phyloP scores from a whole-genome alignment of 2,329 filamentous ascomycete species.

The Pseudogymnoascus sp. region DNA sequence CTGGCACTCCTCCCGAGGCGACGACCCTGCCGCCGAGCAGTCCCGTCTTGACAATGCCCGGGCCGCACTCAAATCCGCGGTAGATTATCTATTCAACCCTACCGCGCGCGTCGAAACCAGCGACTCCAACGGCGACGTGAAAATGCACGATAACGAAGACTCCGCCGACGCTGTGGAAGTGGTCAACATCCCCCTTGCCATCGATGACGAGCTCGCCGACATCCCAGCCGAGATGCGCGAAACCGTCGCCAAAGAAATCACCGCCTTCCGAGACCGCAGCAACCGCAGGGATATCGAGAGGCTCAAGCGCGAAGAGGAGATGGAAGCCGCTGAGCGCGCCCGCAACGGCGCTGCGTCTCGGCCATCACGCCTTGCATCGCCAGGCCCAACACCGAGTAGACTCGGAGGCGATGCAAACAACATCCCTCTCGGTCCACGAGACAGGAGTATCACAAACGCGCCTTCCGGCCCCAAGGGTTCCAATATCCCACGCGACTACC shows the following conservation, averaged over 20 bases:
- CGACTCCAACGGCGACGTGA: slow-evolving; percentile 58
- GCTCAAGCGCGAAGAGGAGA: slow-evolving; percentile 79
- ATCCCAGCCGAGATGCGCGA: slow-evolving; percentile 95
- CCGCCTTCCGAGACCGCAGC: slow-evolving; percentile 86
- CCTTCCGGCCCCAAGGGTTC: slow-evolving; percentile 61
- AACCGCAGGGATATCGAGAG: slow-evolving; percentile 83
- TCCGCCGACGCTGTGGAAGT: slow-evolving; percentile 67
- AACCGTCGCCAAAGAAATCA: slow-evolving; percentile 87
- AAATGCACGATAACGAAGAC: slow-evolving; percentile 57
- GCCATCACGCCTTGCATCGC: slow-evolving; percentile 62
- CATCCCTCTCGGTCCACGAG: slow-evolving; percentile 66
- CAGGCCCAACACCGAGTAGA: slow-evolving; percentile 44
- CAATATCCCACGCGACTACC: slow-evolving; percentile 62
- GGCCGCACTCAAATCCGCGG: slow-evolving; percentile 55
- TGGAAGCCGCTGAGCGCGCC: slow-evolving; percentile 76
- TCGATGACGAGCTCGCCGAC: slow-evolving; percentile 89
- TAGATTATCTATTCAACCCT: slow-evolving; percentile 68
- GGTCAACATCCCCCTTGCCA: slow-evolving; percentile 77
- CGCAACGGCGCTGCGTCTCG: slow-evolving; percentile 56
- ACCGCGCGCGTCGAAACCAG: slow-evolving; percentile 36
- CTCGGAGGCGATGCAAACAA: slow-evolving; percentile 62
- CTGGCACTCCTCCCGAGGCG: slow-evolving; percentile 59
- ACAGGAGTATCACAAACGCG: slow-evolving; percentile 61
- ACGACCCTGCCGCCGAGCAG: slow-evolving; percentile 53
- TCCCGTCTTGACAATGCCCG: slow-evolving; percentile 63